These are phyloP conservation scores for Sporothrix inflata DNA, from an alignment of 2,329 filamentous ascomycete genomes.

Conservation along the genomic window DNA sequence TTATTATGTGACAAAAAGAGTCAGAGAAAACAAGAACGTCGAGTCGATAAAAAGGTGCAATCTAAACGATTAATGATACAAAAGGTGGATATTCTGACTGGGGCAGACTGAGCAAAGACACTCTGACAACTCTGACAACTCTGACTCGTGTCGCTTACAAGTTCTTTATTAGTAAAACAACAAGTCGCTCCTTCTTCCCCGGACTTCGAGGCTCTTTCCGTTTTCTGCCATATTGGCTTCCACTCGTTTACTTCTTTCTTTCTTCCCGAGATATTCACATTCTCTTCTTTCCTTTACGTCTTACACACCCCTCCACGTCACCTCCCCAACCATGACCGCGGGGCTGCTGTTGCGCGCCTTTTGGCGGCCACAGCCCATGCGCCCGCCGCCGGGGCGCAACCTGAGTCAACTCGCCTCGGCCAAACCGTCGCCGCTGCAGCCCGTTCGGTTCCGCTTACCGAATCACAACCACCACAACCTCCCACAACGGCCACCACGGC, in stretches of 20 bases:
- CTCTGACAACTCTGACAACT: not conserved
- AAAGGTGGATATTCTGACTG: not conserved
- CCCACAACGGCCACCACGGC: slow-evolving; percentile 2
- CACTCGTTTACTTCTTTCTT: not conserved
- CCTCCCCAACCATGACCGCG: slow-evolving; percentile 15
- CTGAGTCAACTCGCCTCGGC: slow-evolving; percentile 17
- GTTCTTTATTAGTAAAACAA: not conserved
- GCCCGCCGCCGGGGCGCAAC: slow-evolving; percentile 14
- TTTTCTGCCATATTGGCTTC: not conserved
- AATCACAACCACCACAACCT: not conserved
- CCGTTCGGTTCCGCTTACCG: not conserved
- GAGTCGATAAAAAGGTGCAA: not conserved
- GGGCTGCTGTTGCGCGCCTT: slow-evolving; percentile 25
- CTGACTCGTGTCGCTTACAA: not conserved
- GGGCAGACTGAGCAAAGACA: not conserved
- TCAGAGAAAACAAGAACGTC: not conserved
- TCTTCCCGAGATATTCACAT: too few relatives aligned
- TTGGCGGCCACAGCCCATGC: slow-evolving; percentile 25
- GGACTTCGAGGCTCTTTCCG: not conserved
- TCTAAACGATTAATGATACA: not conserved
- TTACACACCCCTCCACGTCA: not conserved
- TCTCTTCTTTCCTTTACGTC: not conserved
- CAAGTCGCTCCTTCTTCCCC: not conserved
- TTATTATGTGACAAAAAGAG: not conserved
- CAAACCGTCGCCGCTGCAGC: not conserved